A percentile compares a stretch with the other conserved stretches of the same genome.
Conservation (phyloP, 352 stramenopile genomes). For the Globisporangium recalcitrans region DNA sequence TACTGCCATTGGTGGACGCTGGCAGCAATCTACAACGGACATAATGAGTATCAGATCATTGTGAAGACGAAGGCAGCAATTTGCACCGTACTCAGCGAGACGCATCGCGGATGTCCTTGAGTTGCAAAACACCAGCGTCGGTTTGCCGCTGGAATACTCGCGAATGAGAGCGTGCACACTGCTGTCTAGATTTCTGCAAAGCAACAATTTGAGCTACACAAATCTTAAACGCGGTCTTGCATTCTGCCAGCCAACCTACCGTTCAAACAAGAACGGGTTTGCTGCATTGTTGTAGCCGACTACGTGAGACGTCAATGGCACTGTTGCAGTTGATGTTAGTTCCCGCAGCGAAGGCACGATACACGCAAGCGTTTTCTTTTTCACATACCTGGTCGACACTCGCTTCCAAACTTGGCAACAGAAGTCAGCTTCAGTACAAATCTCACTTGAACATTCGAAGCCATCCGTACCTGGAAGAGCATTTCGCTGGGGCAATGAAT, state of each 20-base stretch:
- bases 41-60: too few species aligned
- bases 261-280: conserved; percentile 34
- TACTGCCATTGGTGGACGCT: neutral
- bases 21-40: conserved; percentile 2
- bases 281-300: conserved; percentile 21
- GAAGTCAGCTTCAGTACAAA: neutral
- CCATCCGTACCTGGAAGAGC: conserved; percentile 16
- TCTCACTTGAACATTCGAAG: neutral
- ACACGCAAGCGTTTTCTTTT: neutral
- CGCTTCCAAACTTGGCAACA: conserved; percentile 29
- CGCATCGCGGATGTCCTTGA: conserved; percentile 23
- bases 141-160: conserved; percentile 37
- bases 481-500: conserved; percentile 24
- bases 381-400: conserved; percentile 35
- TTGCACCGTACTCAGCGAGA: conserved; percentile 20
- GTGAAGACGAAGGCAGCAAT: neutral
- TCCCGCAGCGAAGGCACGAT: neutral
- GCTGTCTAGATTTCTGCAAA: conserved; percentile 36
- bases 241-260: conserved; percentile 11
- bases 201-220: neutral
- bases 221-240: neutral
- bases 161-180: conserved; percentile 38
- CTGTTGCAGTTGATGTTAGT: conserved; percentile 12
- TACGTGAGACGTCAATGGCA: conserved; percentile 26
- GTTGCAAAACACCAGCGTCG: conserved; percentile 57